Evolutionary conservation across 2,329 filamentous ascomycete genomes (phyloP).

Genomic region (Aspergillus sp.): DNA sequence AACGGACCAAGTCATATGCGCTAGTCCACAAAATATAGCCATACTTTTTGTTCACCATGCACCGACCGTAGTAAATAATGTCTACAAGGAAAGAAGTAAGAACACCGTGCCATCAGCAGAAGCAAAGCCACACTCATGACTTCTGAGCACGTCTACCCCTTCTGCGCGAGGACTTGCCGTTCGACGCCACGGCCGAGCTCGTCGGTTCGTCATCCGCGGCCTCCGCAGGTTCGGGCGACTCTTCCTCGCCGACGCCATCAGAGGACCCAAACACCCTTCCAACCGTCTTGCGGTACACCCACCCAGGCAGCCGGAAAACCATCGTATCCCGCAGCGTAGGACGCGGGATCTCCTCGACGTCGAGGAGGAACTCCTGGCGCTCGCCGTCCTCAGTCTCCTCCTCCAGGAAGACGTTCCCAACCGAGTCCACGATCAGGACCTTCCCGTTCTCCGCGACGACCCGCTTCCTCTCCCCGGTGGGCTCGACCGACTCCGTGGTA

Average conservation of each 20-base stretch:
- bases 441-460: slow-evolving; percentile 95
- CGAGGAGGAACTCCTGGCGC: slow-evolving; percentile 78
- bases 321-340: slow-evolving; percentile 82
- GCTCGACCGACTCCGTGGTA: slow-evolving; percentile 53
- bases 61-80: not conserved
- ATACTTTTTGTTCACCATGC: not conserved
- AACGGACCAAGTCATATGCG: not conserved
- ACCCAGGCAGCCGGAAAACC: slow-evolving; percentile 74
- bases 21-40: not conserved
- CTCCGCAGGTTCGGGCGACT: slow-evolving; percentile 21
- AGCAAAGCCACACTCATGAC: slow-evolving; percentile 16
- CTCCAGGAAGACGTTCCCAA: slow-evolving; percentile 93
- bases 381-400: slow-evolving; percentile 85
- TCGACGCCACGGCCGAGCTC: slow-evolving; percentile 25
- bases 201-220: slow-evolving; percentile 19
- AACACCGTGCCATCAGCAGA: not conserved
- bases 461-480: slow-evolving; percentile 77
- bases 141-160: slow-evolving; percentile 30
- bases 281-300: slow-evolving; percentile 58
- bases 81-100: not conserved
- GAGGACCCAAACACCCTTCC: slow-evolving; percentile 27
- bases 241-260: slow-evolving; percentile 12
- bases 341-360: slow-evolving; percentile 77
- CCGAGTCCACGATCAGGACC: slow-evolving; percentile 84
- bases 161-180: slow-evolving; percentile 20